A percentile compares a stretch with the other conserved stretches of the same genome.
Evolutionary conservation across 2,329 filamentous ascomycete genomes (phyloP).

Genomic region (Didymella sp.): DNA sequence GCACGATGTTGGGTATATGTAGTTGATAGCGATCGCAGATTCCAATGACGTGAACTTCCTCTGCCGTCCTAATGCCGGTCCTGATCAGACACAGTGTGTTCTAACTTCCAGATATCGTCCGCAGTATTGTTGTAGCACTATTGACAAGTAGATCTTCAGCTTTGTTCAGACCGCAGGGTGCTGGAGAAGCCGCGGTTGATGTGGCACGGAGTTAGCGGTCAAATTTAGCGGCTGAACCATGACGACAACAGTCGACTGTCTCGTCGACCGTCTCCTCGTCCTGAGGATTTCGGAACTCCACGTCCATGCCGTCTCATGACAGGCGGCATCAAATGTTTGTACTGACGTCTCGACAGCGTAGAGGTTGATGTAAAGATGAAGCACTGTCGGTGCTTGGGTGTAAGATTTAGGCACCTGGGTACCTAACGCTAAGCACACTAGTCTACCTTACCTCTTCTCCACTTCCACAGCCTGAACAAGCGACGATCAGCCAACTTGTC

Average conservation of each 20-base stretch:
- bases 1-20: not conserved
- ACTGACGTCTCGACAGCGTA: not conserved
- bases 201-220: conserved; percentile 8
- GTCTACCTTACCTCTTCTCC: not conserved
- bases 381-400: not conserved
- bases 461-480: no score
- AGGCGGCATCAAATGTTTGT: not conserved
- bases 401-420: not conserved
- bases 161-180: not conserved
- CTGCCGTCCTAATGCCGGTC: not conserved
- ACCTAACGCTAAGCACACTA: not conserved
- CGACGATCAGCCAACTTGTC: no score
- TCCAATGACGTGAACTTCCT: not conserved
- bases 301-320: not conserved
- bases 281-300: not conserved
- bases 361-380: not conserved
- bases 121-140: not conserved
- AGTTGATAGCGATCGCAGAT: not conserved
- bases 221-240: not conserved
- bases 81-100: no score
- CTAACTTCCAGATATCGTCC: not conserved
- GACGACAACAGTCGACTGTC: not conserved
- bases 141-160: not conserved
- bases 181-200: not conserved
- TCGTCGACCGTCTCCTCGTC: not conserved